A percentile compares a stretch with the other conserved stretches of the same genome.
phyloP scores from a whole-genome alignment of 257 asterid genomes.

The Gardenia jasminoides region DNA sequence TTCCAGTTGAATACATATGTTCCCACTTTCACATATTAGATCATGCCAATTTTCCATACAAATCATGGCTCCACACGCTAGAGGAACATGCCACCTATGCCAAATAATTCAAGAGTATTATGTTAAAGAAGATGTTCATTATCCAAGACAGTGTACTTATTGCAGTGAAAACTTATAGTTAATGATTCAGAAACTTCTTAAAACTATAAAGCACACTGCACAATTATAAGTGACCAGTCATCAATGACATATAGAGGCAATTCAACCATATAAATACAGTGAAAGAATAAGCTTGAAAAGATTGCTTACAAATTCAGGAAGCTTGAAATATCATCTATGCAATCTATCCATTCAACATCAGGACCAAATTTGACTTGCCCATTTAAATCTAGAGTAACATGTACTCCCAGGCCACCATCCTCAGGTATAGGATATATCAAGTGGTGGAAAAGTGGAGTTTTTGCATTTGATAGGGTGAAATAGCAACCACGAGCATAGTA shows the following conservation, averaged over 20 bases:
- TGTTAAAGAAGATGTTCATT: not conserved
- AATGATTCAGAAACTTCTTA: not conserved
- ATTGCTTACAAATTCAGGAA: slow-evolving; percentile 70
- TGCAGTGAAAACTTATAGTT: not conserved
- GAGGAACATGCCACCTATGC: not conserved
- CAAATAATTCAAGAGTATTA: not conserved
- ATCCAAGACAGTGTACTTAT: not conserved
- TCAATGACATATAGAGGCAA: not conserved
- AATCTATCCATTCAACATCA: slow-evolving; percentile 82
- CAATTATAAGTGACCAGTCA: not conserved
- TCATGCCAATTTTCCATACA: not conserved
- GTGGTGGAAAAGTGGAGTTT: slow-evolving; percentile 55
- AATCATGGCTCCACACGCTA: not conserved
- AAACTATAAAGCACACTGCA: not conserved
- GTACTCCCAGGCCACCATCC: slow-evolving; percentile 95
- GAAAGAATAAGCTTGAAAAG: not conserved
- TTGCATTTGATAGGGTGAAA: slow-evolving; percentile 54
- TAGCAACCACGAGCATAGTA: slow-evolving; percentile 91
- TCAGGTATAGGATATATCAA: slow-evolving; percentile 91
- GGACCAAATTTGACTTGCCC: slow-evolving; percentile 94
- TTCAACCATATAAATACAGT: not conserved
- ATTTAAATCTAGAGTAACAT: slow-evolving; percentile 78
- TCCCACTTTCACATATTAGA: not conserved
- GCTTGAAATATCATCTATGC: slow-evolving; percentile 62
- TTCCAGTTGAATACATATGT: not conserved